Evolutionary conservation across 1,284 basidiomycete species (phyloP), one percentile per base, ranked within the genome.

Genomic region (Ustilago esculenta): DNA sequence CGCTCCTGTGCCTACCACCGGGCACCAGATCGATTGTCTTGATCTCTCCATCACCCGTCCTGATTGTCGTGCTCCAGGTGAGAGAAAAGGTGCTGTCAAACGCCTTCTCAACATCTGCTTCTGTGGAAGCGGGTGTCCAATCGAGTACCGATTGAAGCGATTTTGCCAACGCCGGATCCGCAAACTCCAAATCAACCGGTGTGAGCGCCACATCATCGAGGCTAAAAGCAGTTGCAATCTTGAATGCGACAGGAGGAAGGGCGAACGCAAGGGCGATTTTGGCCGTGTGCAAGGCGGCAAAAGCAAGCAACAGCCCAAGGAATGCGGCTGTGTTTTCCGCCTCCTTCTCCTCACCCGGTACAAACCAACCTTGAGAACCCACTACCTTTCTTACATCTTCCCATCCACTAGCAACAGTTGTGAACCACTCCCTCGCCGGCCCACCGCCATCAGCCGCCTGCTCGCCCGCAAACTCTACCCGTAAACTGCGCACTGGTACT

Each of bases 391-490:
- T 41, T 24, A 32, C 10, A n/a, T 44, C 48, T 11, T 14, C 5
- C 54, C 52, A 76, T 20, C 24, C 32, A 39, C 20, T 60, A 17
- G 59, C 63, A 3, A 74, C 51, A 41, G 55, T 48, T 45, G 61
- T 55, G 34, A 74, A 73, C 68, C 69, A 76, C 54, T 76, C 75
- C 36, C 73, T 64, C 4, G 59, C 54, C 21, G 73, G 60, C 15
- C 75, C 75, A 5, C 75, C 75, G 8, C 69, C 72, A 42, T 76
- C 75, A 24, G 71, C 69, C 3, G 75, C 75, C 2, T 55, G 54
- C 32, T 76, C 75, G 18, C 55, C 63, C 5, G 42, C 57, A 41
- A 76, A 76, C 18, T 61, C 59, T 9, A 76, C 61, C 4, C 65
- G 47, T 36, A 76, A n/a, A 2, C 72, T 63, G 2, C 44, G 43